Evolutionary conservation across 2,329 filamentous ascomycete species (phyloP), one percentile per base, ranked within the genome.

Genomic region (Aspergillus bombycis): DNA sequence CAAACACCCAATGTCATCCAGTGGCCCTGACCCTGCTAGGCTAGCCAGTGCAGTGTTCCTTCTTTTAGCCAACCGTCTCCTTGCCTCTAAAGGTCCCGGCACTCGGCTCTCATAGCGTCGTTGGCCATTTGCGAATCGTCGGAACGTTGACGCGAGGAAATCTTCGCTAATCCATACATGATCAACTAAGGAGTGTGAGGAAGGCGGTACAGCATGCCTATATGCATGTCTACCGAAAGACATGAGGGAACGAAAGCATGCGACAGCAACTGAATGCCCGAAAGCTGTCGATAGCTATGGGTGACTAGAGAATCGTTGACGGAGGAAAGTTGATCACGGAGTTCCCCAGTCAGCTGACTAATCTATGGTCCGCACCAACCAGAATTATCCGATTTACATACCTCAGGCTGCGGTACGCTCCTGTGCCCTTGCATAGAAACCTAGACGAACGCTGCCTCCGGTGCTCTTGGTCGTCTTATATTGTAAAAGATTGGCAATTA

Each of bases 71-170:
- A 83, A 78, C 58, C 87, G 80, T 71, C 82, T 81, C 65, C 84
- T 82, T 53, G 87, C 86, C 75, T 89, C 87, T 77, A 89, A 78
- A 71, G 87, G 87, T 2, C 87, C 87, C 12, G 87, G 87, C 3
- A 88, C 84, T 67, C 82, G 82, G 78, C 86, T 88, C 68, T 85
- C 86, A 82, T 86, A 79, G 66, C 86, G 83, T 71, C 81, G 80
- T 63, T 82, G 80, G 46, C 76, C 72, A 66, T 77, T 79, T 62
- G 76, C 76, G 64, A 79, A 81, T 52, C 79, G 82, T 59, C 80
- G 77, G 75, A 86, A 87, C 28, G 82, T 80, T 16, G 76, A 72
- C 5, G 78, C 70, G 19, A 83, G 75, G 26, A 81, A 66, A 55
- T 80, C 79, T 59, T 83, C 81, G 65, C 79, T 79, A 60, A 83